Percentiles rank a stretch among this genome's conserved stretches.
phyloP scores from a whole-genome alignment of 192 early-diverging fungal genomes.

The Coemansia biformis region DNA sequence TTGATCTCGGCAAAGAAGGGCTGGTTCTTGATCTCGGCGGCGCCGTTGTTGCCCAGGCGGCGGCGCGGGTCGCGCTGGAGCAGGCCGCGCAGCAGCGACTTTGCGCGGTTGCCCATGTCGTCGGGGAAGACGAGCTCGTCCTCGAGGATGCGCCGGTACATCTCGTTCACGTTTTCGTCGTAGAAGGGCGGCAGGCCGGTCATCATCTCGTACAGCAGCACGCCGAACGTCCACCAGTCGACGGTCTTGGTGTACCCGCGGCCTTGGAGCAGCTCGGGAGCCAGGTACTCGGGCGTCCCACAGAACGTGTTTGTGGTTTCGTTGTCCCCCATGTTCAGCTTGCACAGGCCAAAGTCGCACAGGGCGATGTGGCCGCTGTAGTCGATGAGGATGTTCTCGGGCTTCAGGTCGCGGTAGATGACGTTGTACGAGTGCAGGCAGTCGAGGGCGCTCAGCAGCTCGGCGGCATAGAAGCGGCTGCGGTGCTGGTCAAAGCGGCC shows the following conservation, averaged over 20 bases:
- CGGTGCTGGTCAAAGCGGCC: slow-evolving; percentile 81
- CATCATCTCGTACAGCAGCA: slow-evolving; percentile 86
- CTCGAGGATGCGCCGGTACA: slow-evolving; percentile 91
- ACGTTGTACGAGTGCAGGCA: slow-evolving; percentile 89
- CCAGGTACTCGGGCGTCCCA: slow-evolving; percentile 98
- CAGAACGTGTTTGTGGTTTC: slow-evolving; percentile 93
- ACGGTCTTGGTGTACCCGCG: slow-evolving; percentile 88
- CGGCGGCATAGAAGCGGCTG: slow-evolving; percentile 89
- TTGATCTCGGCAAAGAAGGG: slow-evolving; percentile 87
- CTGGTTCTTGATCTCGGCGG: slow-evolving; percentile 91
- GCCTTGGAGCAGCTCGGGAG: slow-evolving; percentile 81
- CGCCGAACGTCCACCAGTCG: slow-evolving; percentile 97
- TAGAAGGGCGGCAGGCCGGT: slow-evolving; percentile 88
- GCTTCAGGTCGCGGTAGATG: slow-evolving; percentile 89
- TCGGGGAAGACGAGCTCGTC: slow-evolving; percentile 83
- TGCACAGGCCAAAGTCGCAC: slow-evolving; percentile 92
- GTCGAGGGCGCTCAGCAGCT: slow-evolving; percentile 86
- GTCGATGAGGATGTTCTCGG: slow-evolving; percentile 93
- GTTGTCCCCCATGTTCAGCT: slow-evolving; percentile 89
- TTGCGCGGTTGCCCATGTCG: slow-evolving; percentile 61
- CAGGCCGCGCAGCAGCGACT: slow-evolving; percentile 61
- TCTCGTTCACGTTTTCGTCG: slow-evolving; percentile 90
- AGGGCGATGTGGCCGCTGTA: slow-evolving; percentile 91
- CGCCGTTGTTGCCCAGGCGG: slow-evolving; percentile 79
- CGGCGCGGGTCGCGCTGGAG: slow-evolving; percentile 75